phyloP scores from a whole-genome alignment of 129 eudicot genomes.

The Silybum marianum region DNA sequence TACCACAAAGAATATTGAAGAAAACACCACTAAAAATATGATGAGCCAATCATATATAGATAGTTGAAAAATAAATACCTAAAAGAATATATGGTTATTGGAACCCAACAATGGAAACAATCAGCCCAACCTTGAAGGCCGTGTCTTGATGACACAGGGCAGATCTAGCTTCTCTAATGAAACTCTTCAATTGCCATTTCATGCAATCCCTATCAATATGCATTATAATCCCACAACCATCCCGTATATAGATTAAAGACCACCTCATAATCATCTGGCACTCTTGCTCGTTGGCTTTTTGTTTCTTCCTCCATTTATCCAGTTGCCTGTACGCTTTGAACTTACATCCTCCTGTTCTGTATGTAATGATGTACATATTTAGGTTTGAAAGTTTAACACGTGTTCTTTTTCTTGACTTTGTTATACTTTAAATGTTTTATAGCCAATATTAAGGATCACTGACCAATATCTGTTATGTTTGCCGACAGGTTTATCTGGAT shows the following conservation, averaged over 20 bases:
- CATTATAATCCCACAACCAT: not conserved
- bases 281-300: not conserved
- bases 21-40: not conserved
- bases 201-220: not conserved
- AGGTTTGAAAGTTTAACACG: not conserved
- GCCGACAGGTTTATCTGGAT: conserved; percentile 65
- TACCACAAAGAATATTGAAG: not conserved
- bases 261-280: not conserved
- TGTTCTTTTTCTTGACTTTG: not conserved
- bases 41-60: not conserved
- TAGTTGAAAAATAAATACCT: not conserved
- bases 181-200: not conserved
- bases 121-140: not conserved
- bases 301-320: not conserved
- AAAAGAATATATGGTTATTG: not conserved
- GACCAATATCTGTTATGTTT: conserved; percentile 4
- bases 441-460: not conserved
- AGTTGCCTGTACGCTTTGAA: not conserved
- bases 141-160: not conserved
- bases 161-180: not conserved
- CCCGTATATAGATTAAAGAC: not conserved
- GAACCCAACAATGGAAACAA: not conserved
- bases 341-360: not conserved
- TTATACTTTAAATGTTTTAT: not conserved
- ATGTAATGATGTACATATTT: not conserved